These are phyloP conservation scores for Tricholoma terreum DNA, from an alignment of 768 basidiomycete genomes.

Conservation along the genomic window DNA sequence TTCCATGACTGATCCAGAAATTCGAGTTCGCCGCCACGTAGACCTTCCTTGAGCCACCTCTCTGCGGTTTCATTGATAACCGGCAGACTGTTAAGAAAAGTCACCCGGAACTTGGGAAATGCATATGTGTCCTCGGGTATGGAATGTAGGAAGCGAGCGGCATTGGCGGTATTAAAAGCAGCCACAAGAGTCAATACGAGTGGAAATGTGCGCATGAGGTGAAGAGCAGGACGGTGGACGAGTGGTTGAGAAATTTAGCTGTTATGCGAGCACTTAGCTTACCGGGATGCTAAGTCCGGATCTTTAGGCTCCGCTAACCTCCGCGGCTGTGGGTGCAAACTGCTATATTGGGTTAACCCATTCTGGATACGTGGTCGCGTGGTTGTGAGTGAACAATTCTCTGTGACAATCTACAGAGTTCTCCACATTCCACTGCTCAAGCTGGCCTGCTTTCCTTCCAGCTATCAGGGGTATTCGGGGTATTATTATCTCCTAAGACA, in stretches of 20 bases:
- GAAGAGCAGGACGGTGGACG: too few relatives aligned
- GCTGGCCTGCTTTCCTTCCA: too few relatives aligned
- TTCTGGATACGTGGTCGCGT: neutral
- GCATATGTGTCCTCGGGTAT: constrained; percentile 79
- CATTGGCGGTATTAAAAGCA: constrained; percentile 16
- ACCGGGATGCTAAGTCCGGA: neutral
- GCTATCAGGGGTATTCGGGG: too few relatives aligned
- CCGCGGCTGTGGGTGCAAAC: constrained; percentile 15
- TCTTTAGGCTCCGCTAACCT: constrained; percentile 2
- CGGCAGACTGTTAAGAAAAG: constrained; percentile 78
- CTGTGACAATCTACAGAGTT: neutral
- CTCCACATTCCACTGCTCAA: too few relatives aligned
- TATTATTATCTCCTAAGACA: too few relatives aligned
- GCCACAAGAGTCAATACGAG: neutral
- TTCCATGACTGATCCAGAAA: constrained; percentile 69
- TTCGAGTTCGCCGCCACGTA: constrained; percentile 71
- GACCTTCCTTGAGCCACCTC: constrained; percentile 69
- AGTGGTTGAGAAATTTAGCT: too few relatives aligned
- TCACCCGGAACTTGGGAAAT: constrained; percentile 77
- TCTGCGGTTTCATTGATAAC: constrained; percentile 69
- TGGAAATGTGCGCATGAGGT: neutral
- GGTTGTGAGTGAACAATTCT: neutral
- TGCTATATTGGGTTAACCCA: constrained; percentile 11
- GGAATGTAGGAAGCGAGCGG: constrained; percentile 55
- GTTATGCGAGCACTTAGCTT: neutral